Evolutionary conservation across 73 alveolate genomes (phyloP), one percentile per base, ranked within the genome.

Genomic region (Stentor coeruleus): DNA sequence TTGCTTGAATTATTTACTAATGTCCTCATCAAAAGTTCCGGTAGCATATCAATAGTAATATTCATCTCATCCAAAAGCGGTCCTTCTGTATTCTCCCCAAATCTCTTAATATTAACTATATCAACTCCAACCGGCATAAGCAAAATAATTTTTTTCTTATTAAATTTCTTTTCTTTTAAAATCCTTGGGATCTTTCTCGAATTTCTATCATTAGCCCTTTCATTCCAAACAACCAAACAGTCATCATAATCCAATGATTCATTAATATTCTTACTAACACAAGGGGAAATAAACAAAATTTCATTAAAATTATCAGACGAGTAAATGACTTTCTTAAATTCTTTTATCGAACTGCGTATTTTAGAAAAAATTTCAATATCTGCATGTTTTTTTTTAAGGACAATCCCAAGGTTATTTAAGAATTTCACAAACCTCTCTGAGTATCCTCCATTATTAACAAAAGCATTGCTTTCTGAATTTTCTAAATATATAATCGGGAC

Each of bases 401-500:
- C n/a, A 26, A 66, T 26, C n/a, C 79, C 79, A 26, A 66, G n/a
- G n/a, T 66, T 20, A 11, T 20, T 20, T 31, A 66, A 66, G 33
- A 66, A 66, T 37, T 66, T 31, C 2, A 20, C n/a, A 31, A 66
- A 66, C 20, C 39, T 33, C 37, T 66, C 49, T 28, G 79, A 66
- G 33, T 66, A 66, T 28, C 15, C 20, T 20, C 37, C 79, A 26
- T 1, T 31, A 26, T 20, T 66, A 40, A 20, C 33, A 20, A 57
- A 57, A 28, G 39, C 39, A 20, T 66, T 31, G 0, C 40, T 0
- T 66, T 66, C 79, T 66, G n/a, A 14, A 33, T 20, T 14, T 20
- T 66, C 79, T 31, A 66, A 33, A 33, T 66, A 66, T 26, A 66
- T 28, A 33, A 66, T 66, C 11, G 79, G 79, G 79, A 20, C 11